A percentile compares a stretch with the other conserved stretches of the same genome.
These are phyloP conservation scores for Coemansia sp. DNA, from an alignment of 192 early-diverging fungal species.

Conservation along the genomic window DNA sequence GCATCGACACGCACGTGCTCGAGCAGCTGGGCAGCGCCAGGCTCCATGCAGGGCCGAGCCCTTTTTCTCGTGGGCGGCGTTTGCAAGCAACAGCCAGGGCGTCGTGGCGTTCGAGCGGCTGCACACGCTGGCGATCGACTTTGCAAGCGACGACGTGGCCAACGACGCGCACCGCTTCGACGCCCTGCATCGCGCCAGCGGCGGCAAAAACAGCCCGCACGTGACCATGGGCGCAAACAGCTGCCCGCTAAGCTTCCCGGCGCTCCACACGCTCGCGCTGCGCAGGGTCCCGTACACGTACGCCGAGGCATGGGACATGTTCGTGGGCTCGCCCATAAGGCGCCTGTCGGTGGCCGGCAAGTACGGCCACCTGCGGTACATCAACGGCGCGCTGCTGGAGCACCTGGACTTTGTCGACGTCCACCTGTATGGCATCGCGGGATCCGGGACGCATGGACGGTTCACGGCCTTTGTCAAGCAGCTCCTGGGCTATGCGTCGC, in stretches of 20 bases:
- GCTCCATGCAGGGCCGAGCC: constrained; percentile 16
- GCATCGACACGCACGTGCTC: constrained; percentile 24
- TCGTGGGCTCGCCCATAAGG: constrained; percentile 28
- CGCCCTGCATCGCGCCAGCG: constrained; percentile 4
- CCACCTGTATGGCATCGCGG: constrained; percentile 18
- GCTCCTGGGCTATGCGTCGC: constrained; percentile 14
- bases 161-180: constrained; percentile 28
- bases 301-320: constrained; percentile 42
- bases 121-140: constrained; percentile 30
- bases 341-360: constrained; percentile 31
- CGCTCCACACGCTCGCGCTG: constrained; percentile 12
- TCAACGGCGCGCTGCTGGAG: constrained; percentile 16
- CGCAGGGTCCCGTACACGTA: constrained; percentile 39
- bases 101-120: constrained; percentile 10
- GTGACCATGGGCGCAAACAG: constrained; percentile 40
- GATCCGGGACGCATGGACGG: constrained; percentile 10
- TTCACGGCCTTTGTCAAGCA: constrained; percentile 27
- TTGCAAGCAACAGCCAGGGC: no score
- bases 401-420: constrained; percentile 21
- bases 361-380: constrained; percentile 33
- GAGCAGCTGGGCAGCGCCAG: background rate
- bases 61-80: constrained; percentile 38
- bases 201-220: constrained; percentile 3
- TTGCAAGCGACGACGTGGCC: constrained; percentile 37
- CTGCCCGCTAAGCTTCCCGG: constrained; percentile 18